Conservation (phyloP, 2,329 filamentous ascomycete species). For the Diplodia corticola region DNA sequence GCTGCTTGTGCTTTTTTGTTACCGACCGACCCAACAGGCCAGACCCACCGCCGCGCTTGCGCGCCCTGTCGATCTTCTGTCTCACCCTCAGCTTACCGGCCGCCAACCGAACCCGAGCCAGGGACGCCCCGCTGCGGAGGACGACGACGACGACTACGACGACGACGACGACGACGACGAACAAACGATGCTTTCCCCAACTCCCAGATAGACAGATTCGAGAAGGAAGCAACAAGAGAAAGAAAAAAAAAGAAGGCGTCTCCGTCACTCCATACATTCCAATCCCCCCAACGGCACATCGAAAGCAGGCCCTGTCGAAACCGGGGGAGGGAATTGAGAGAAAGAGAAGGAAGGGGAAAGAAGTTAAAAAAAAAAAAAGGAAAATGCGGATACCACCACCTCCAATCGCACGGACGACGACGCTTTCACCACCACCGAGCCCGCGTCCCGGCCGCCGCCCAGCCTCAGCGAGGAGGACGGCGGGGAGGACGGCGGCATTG, state of each 20-base stretch:
- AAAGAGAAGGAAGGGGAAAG: too few species aligned
- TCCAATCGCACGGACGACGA: not conserved
- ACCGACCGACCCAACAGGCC: not conserved
- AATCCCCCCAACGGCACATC: too few species aligned
- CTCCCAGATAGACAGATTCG: not conserved
- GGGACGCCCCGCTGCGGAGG: not conserved
- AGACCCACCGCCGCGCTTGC: not conserved
- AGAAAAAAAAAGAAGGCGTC: not conserved
- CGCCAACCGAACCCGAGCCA: constrained; percentile 12
- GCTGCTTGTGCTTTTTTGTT: not conserved
- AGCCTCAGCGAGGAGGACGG: too few species aligned
- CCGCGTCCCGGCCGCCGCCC: not conserved
- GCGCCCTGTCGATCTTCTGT: constrained; percentile 13
- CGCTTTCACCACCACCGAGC: not conserved
- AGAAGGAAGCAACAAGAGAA: not conserved
- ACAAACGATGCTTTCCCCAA: not conserved
- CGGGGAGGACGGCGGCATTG: not conserved
- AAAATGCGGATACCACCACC: constrained; percentile 1
- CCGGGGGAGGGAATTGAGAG: too few species aligned
- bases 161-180: too few species aligned
- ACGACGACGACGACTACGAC: too few species aligned
- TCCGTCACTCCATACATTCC: not conserved
- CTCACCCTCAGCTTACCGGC: constrained; percentile 1
- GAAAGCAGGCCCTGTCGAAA: too few species aligned
- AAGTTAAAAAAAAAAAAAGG: not conserved